These are phyloP conservation scores for Guyanaporus albipodus DNA, from an alignment of 768 basidiomycete genomes.

Conservation along the genomic window DNA sequence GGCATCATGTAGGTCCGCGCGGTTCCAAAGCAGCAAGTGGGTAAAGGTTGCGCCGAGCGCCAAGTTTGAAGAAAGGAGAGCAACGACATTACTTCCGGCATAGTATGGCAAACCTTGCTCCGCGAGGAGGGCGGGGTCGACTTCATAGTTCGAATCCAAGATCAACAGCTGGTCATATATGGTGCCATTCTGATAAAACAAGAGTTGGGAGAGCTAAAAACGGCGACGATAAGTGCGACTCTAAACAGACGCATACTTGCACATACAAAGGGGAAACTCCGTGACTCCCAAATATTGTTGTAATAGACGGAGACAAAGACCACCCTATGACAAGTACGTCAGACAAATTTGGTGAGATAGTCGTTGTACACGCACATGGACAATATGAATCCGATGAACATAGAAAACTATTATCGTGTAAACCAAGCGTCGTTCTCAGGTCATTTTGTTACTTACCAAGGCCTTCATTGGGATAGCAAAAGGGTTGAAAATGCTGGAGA, in stretches of 20 bases:
- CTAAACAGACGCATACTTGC: conserved; percentile 22
- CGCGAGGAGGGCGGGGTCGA: conserved; percentile 47
- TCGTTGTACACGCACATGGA: conserved; percentile 40
- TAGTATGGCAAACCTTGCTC: conserved; percentile 36
- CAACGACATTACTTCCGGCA: conserved; percentile 24
- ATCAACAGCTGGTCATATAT: conserved; percentile 50
- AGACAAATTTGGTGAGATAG: not conserved
- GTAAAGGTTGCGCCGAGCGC: conserved; percentile 46
- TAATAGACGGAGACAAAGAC: conserved; percentile 38
- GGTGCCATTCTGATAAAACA: conserved; percentile 44
- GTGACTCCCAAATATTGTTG: conserved; percentile 52
- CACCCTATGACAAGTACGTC: conserved; percentile 16
- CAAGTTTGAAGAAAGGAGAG: conserved; percentile 17
- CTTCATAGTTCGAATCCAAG: conserved; percentile 41
- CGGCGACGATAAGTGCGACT: conserved; percentile 10
- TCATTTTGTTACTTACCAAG: conserved; percentile 35
- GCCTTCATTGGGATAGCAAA: conserved; percentile 52
- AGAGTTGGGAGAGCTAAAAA: not conserved
- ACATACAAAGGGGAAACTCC: conserved; percentile 54
- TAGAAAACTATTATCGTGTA: conserved; percentile 33
- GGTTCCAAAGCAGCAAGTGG: conserved; percentile 53
- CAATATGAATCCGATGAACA: conserved; percentile 46
- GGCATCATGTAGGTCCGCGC: conserved; percentile 42
- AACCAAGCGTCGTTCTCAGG: too few species aligned
- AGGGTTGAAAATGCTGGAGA: conserved; percentile 36